These are phyloP conservation scores for Malus asiatica DNA, from an alignment of 306 rosid species.

Conservation along the genomic window DNA sequence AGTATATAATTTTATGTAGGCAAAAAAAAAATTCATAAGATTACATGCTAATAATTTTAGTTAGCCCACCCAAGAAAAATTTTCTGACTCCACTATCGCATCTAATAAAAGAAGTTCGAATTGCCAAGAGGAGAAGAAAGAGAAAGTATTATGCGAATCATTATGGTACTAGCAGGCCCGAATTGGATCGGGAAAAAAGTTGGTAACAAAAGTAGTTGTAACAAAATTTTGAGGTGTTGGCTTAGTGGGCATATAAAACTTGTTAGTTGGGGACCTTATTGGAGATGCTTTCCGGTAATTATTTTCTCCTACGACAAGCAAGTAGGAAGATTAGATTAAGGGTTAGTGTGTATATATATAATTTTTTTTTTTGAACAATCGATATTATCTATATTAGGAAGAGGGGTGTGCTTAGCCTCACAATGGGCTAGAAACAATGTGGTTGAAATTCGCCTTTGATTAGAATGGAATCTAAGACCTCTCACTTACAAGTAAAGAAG, in stretches of 20 bases:
- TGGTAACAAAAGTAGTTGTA: conserved; percentile 3
- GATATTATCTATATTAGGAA: no score
- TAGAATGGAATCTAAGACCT: no score
- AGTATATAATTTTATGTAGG: no score
- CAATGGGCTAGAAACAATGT: no score
- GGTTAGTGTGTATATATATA: no score
- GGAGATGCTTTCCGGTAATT: not conserved
- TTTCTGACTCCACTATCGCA: no score
- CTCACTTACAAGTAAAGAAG: accelerated
- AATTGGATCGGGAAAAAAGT: not conserved
- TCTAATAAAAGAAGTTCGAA: not conserved
- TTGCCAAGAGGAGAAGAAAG: not conserved
- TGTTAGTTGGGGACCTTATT: not conserved
- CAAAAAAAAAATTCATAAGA: no score
- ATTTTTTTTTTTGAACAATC: no score
- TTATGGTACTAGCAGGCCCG: no score
- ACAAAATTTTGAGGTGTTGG: not conserved
- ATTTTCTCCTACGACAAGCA: not conserved
- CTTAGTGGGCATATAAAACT: not conserved
- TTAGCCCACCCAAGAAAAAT: no score
- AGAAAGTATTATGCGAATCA: not conserved
- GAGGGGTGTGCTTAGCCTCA: no score
- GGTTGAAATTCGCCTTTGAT: accelerated
- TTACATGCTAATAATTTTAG: no score
- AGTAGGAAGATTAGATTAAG: not conserved